Evolutionary conservation across 768 basidiomycete genomes (phyloP), one percentile per base, ranked within the genome.

Genomic region (Suillus decipiens): DNA sequence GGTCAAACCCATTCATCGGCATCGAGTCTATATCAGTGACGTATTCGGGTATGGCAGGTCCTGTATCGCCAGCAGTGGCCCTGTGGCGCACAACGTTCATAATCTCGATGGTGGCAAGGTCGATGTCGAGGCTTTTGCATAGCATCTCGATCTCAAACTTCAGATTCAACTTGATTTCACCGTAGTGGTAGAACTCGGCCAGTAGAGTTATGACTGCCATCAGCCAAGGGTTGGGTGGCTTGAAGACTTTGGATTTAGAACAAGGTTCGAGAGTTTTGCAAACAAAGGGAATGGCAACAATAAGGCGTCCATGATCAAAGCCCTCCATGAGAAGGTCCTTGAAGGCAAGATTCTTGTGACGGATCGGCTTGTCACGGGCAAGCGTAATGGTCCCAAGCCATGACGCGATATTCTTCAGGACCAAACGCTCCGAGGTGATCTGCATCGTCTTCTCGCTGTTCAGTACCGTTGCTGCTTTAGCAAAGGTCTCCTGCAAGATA

Each of bases 81-180:
- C 95, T 83, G 67, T 84, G 93, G 63, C 93, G 87, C 24, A 99
- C 80, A 58, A 96, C 84, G 5, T 84, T 89, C 6, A 95, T 89
- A 3, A 92, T 89, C 72, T 96, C 93, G 53, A 98, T 82, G 8
- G 87, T 75, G 71, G 92, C 92, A 34, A 98, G 84, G 69, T 95
- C 89, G 67, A 99, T 86, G 34, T 93, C 89, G 37, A 99, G 86
- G 37, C 86, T 86, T 75, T 95, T 96, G 83, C 96, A 99, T 22
- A 99, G 80, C 43, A 98, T 89, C 76, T 99, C 97, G 61, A 99
- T 99, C 77, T 99, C 97, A 71, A 99, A 99, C 77, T 98, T 99
- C 73, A 95, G 84, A 73, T 98, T 97, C 61, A 99, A 81, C 77
- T 96, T 96, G 65, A 99, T 83, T 69, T 99, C 96, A 5, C 95